Evolutionary conservation across 1,284 basidiomycete species (phyloP).

Genomic region (Irpex lacteus): DNA sequence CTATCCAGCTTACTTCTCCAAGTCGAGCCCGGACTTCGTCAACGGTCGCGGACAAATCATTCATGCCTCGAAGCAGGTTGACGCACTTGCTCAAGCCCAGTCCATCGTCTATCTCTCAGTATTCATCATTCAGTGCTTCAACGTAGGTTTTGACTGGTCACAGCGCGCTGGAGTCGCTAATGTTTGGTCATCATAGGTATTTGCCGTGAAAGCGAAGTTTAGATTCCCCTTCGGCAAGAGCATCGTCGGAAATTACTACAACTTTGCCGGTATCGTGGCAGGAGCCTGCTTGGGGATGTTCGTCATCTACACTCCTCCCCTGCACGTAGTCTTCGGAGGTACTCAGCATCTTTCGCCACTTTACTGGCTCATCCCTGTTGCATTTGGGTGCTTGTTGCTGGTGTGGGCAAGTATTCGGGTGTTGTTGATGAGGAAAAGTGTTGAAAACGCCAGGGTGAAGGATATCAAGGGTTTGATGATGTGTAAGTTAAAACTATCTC

Average conservation of each 20-base stretch:
- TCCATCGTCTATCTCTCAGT: constrained; percentile 61
- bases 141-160: constrained; percentile 36
- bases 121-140: constrained; percentile 70
- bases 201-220: constrained; percentile 65
- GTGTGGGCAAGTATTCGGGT: constrained; percentile 60
- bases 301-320: constrained; percentile 65
- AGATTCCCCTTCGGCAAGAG: constrained; percentile 60
- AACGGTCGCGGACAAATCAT: constrained; percentile 50
- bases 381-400: constrained; percentile 58
- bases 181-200: constrained; percentile 42
- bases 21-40: constrained; percentile 50
- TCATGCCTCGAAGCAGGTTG: constrained; percentile 46
- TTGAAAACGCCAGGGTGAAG: constrained; percentile 55
- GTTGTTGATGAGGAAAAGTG: constrained; percentile 49
- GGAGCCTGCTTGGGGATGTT: constrained; percentile 65
- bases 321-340: constrained; percentile 67
- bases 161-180: background rate
- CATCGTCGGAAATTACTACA: constrained; percentile 57
- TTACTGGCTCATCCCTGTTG: constrained; percentile 66
- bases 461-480: constrained; percentile 67
- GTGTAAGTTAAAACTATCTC: constrained; percentile 44
- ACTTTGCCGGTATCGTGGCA: constrained; percentile 61
- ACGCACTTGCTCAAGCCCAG: constrained; percentile 59
- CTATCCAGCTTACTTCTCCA: constrained; percentile 42
- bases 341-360: constrained; percentile 54